Evolutionary conservation across 805 yeast genomes (phyloP).

Genomic region (Cyberlindnera petersonii): DNA sequence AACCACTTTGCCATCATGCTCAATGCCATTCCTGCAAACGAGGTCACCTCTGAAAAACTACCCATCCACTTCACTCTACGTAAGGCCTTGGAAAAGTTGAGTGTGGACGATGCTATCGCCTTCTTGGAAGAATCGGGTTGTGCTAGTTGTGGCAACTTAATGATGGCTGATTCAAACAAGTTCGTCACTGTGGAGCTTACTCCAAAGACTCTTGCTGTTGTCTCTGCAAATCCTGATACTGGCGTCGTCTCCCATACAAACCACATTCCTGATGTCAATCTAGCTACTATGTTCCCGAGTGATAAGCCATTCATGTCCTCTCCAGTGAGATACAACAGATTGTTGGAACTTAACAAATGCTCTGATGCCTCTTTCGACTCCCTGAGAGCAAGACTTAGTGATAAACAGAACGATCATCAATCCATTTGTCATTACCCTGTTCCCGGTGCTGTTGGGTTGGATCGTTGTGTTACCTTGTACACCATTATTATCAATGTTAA

Average conservation of each 20-base stretch:
- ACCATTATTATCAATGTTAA: conserved; percentile 18
- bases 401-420: conserved; percentile 16
- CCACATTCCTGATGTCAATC: conserved; percentile 18
- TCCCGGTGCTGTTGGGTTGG: conserved; percentile 19
- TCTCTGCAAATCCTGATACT: conserved; percentile 12
- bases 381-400: conserved; percentile 23
- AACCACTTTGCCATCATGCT: conserved; percentile 22
- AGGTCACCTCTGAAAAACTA: conserved; percentile 27
- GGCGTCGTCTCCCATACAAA: conserved; percentile 27
- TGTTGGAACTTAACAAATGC: conserved; percentile 14
- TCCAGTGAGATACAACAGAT: conserved; percentile 16
- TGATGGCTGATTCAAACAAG: conserved; percentile 25
- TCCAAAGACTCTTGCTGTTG: conserved; percentile 18
- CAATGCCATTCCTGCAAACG: conserved; percentile 26
- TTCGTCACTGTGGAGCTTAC: conserved; percentile 23
- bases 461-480: conserved; percentile 18
- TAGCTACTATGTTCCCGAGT: conserved; percentile 7
- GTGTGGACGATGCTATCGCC: conserved; percentile 18
- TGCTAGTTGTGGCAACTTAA: conserved; percentile 25
- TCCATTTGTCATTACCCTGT: conserved; percentile 22
- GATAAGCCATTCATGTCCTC: conserved; percentile 20
- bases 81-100: conserved; percentile 28
- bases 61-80: conserved; percentile 38
- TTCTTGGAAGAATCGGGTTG: conserved; percentile 18
- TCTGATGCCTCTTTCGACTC: conserved; percentile 17